A percentile compares a stretch with the other conserved stretches of the same genome.
These are phyloP conservation scores for Erythrophleum fordii DNA, from an alignment of 306 rosid genomes.

Conservation along the genomic window DNA sequence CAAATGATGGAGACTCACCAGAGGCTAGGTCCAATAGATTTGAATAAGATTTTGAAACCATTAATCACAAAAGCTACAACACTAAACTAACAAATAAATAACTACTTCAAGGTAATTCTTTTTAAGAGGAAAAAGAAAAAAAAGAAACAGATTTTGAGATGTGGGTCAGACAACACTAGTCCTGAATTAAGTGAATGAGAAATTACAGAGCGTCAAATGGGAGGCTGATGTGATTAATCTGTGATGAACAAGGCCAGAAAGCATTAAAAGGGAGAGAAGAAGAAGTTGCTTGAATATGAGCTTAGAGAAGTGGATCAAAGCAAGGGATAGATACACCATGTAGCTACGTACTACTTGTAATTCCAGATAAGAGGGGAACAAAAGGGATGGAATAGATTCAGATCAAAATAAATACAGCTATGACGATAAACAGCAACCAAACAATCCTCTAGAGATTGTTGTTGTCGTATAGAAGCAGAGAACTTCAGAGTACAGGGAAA, in stretches of 20 bases:
- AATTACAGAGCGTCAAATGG: slow-evolving; percentile 44
- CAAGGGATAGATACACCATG: slow-evolving; percentile 40
- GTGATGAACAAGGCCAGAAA: slow-evolving; percentile 24
- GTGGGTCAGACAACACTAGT: slow-evolving; percentile 41
- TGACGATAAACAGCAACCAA: slow-evolving; percentile 43
- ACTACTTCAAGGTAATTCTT: neutral
- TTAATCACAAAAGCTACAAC: slow-evolving; percentile 11
- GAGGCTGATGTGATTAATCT: slow-evolving; percentile 25
- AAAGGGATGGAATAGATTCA: slow-evolving; percentile 56
- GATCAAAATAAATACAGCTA: slow-evolving; percentile 52
- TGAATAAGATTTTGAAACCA: slow-evolving; percentile 78
- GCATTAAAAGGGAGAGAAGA: slow-evolving; percentile 29
- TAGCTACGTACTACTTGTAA: slow-evolving; percentile 28
- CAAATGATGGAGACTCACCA: slow-evolving; percentile 61
- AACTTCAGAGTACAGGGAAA: slow-evolving; percentile 22
- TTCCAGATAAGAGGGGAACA: slow-evolving; percentile 27
- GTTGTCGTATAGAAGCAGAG: slow-evolving; percentile 45
- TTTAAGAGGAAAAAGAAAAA: too few species aligned
- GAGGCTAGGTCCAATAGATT: slow-evolving; percentile 75
- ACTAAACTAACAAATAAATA: neutral
- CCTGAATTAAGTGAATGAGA: slow-evolving; percentile 41
- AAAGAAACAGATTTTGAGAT: slow-evolving; percentile 32
- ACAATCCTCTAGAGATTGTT: slow-evolving; percentile 49
- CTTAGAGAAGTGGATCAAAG: slow-evolving; percentile 52
- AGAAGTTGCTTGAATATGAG: slow-evolving; percentile 40